Base-by-base conservation (phyloP, 139 green algal genomes). In the Tetradesmus obliquus region DNA sequence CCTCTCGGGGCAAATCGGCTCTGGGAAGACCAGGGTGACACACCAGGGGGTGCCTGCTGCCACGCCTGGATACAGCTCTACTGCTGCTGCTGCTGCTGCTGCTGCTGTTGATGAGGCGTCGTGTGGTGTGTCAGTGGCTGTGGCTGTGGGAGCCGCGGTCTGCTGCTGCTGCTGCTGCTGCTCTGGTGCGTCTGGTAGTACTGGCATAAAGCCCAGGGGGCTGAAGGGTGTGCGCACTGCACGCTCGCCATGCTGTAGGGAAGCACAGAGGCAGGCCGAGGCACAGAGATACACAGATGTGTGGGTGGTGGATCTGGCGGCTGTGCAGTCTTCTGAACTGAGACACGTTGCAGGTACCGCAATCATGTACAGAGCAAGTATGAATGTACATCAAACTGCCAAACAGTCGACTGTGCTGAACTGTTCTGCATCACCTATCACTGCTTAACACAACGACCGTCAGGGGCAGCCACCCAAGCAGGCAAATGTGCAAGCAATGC, bases 191-290 rank as follows among this genome's bases (percentile, higher is more conserved):
- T 71, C n/a, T 88, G 85, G 54, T 45, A 84, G 45, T 13, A 69
- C 60, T 3, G 71, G 60, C 89, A 66, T 82, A 13, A 74, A 19
- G 74, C 93, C 94, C 45, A 91, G 80, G 9, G 91, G 79, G 1
- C n/a, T 79, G 74, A 97, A 95, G 7, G 90, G 84, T 3, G 96
- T 97, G 85, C 97, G 95, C 66, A 97, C 94, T 13, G 95, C 96
- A 88, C 95, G 95, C 82, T 97, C 93, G 69, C 82, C 82, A 57
- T 91, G 88, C 88, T 91, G 88, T 93, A 92, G 0, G 93, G 87
- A 51, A 1, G 45, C 9, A 81, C 17, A 24, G 57, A 74, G 51
- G 22, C 19, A 54, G n/a, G 72, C 22, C 12, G 55, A 13, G 15
- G 51, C 79, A 81, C 15, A 32, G 22, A 74, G 81, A 54, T 57